Percentiles rank a stretch among this genome's conserved stretches.
These are phyloP conservation scores for Quercus agrifolia DNA, from an alignment of 306 rosid genomes.

Conservation along the genomic window DNA sequence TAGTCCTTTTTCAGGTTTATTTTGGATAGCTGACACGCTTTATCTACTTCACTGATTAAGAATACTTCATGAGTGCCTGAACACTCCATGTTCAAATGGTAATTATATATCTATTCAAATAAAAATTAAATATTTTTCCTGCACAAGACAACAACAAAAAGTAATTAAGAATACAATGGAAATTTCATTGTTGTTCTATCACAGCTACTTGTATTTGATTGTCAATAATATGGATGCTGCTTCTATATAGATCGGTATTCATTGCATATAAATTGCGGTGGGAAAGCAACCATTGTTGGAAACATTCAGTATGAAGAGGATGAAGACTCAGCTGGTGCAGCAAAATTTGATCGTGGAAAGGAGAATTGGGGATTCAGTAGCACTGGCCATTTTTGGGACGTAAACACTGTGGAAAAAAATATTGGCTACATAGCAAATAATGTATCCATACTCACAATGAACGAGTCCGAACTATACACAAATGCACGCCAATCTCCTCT, in stretches of 20 bases:
- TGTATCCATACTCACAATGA: slow-evolving; percentile 18
- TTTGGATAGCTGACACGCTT: background rate
- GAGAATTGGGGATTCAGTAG: slow-evolving; percentile 59
- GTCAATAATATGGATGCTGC: background rate
- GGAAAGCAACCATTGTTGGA: slow-evolving; percentile 38
- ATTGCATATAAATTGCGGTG: slow-evolving; percentile 58
- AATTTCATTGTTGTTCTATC: too few relatives aligned
- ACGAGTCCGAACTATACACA: slow-evolving; percentile 33
- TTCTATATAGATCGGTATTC: slow-evolving; percentile 12
- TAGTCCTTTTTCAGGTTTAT: background rate
- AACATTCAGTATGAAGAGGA: slow-evolving; percentile 40
- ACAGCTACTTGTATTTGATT: too few relatives aligned
- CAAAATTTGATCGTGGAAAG: slow-evolving; percentile 21
- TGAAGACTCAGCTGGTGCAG: slow-evolving; percentile 42
- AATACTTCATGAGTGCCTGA: background rate
- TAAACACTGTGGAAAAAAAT: slow-evolving; percentile 9
- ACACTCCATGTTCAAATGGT: slow-evolving; percentile 18
- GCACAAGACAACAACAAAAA: too few relatives aligned
- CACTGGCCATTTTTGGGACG: slow-evolving; percentile 54
- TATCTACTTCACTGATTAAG: background rate
- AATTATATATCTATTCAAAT: background rate
- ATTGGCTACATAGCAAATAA: slow-evolving; percentile 19
- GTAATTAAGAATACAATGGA: background rate
- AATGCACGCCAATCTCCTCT: slow-evolving; percentile 49
- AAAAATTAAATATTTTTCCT: background rate